Conservation (phyloP, 768 basidiomycete genomes). For the Gymnopilus dilepis region DNA sequence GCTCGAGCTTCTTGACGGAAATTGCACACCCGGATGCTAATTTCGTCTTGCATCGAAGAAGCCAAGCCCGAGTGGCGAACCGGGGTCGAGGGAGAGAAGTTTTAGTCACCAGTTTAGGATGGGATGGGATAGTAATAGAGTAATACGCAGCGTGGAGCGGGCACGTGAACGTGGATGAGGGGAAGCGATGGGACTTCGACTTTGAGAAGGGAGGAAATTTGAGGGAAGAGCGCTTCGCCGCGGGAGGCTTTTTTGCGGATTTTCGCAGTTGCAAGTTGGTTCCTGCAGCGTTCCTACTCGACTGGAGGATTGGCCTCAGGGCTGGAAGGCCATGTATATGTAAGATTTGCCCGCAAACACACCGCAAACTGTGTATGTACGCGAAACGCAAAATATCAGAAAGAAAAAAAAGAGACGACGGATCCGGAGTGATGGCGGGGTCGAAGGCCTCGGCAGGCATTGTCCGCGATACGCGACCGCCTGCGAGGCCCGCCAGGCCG, state of each 20-base stretch:
- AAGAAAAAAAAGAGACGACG: background rate
- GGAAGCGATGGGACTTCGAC: background rate
- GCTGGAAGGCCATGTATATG: too few relatives aligned
- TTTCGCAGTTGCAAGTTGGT: too few relatives aligned
- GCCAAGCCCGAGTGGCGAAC: background rate
- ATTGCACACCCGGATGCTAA: background rate
- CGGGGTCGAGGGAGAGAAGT: background rate
- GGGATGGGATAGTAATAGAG: too few relatives aligned
- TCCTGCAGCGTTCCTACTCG: background rate
- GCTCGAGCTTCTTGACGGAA: background rate
- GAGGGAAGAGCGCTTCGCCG: background rate
- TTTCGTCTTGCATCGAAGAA: conserved; percentile 2
- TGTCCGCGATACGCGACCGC: background rate
- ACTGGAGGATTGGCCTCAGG: background rate
- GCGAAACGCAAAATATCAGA: background rate
- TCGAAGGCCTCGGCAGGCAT: background rate
- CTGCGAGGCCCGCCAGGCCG: background rate
- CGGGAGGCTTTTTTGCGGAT: background rate
- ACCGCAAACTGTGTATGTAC: background rate
- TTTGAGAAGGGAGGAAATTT: background rate
- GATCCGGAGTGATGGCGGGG: conserved; percentile 3
- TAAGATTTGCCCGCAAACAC: too few relatives aligned
- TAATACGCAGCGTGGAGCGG: conserved; percentile 2
- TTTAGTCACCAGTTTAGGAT: too few relatives aligned
- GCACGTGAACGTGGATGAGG: background rate